Evolutionary conservation across 179 eudicot genomes (phyloP), one percentile per base, ranked within the genome.

Genomic region (Silene noctiflora): DNA sequence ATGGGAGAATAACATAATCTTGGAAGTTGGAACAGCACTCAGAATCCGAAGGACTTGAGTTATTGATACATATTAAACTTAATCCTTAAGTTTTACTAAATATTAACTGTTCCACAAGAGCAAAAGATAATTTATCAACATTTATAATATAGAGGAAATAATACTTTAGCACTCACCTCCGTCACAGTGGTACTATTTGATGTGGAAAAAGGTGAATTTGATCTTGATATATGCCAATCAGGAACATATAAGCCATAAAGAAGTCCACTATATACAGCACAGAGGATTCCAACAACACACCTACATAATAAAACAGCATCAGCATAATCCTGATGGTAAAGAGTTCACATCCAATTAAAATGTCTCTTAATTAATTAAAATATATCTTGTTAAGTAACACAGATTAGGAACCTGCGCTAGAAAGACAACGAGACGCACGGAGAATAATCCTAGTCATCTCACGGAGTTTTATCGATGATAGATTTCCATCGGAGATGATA

Each of bases 191-290:
- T 82, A 13, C 78, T 80, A 79, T 88, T 87, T 24, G 82, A 75
- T 19, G 84, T 31, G 69, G 75, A 72, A 67, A 81, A 69, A 64
- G 81, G 75, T 69, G 81, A 81, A 60, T 75, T 64, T 71, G 88
- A 78, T 63, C 74, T 78, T 71, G 85, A 74, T 64, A 65, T 76
- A 76, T 77, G 84, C 97, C 97, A 93, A 81, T 93, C 96, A 27
- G 96, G 90, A 76, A 93, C 96, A 75, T 84, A 83, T 73, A 93
- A 72, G 55, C 92, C 91, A 66, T 93, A 89, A 72, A 86, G 76
- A 72, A 93, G 77, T 35, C 89, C 96, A 70, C 82, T 53, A 85
- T 91, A 88, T 46, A 84, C 31, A 14, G 81, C 80, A 77, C 82
- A 87, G 76, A 91, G 74, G 62, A 85, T 35, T 55, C 87, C 72